Base-by-base conservation (phyloP, 169 alveolate species). In the Neospora caninum region DNA sequence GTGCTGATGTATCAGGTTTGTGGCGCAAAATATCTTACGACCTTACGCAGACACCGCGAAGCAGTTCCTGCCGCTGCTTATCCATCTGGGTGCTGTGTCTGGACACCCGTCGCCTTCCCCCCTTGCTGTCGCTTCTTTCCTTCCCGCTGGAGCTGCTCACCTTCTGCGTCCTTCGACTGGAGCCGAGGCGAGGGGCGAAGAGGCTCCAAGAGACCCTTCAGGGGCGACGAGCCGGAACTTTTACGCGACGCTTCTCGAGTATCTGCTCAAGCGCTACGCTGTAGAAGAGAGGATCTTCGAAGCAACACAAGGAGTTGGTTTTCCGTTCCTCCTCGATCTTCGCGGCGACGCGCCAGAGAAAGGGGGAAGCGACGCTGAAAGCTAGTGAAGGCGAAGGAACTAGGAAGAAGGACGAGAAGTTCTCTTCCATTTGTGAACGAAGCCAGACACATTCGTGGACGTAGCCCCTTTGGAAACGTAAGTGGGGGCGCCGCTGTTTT, bases 1-100 rank as follows among this genome's bases (percentile, higher is more conserved):
- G 34, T 7, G 73, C 31, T 64, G 34, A 64, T 64, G n/a, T n/a
- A 18, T 64, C 89, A 82, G 89, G 69, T 41, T 82, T 10, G 89
- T 82, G 67, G 89, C 89, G 89, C 89, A 82, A 49, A 82, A 82
- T 67, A 36, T 82, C 18, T 36, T 82, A 27, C 58, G 64, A 13
- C 69, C 22, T 29, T 82, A 82, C 89, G 67, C 89, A 67, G 64
- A 38, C 18, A 38, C 41, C 1, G 89, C 89, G 36, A 38, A 42
- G 64, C 38, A 82, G 29, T 82, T 41, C 38, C 67, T 82, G 31
- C 89, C 10, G n/a, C 34, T 82, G 6, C 89, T 82, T 4, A 82
- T 82, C 69, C 54, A 42, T 29, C 38, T 82, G 67, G 89, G 86
- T 43, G 49, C 39, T 43, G 86, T n/a, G 45, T 78, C 86, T 43